Conservation (phyloP, 495 filamentous ascomycete genomes). For the Podospora anserina region DNA sequence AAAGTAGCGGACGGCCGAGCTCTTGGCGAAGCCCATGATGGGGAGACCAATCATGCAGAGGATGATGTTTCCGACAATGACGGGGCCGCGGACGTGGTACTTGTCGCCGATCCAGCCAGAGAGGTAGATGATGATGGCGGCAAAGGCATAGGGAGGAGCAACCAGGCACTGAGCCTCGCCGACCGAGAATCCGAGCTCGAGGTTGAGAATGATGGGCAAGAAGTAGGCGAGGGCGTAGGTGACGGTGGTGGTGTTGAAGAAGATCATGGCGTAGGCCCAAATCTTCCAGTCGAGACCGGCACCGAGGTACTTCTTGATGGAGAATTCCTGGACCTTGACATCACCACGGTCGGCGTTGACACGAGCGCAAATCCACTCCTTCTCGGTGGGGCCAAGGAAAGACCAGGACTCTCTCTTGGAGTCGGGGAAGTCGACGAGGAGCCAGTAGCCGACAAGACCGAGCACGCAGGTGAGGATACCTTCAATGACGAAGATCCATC, state of each 20-base stretch:
- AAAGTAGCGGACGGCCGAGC: slow-evolving; percentile 55
- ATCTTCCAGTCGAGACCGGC: slow-evolving; percentile 55
- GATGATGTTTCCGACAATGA: slow-evolving; percentile 54
- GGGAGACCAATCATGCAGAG: slow-evolving; percentile 48
- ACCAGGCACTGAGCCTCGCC: slow-evolving; percentile 59
- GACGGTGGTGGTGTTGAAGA: slow-evolving; percentile 57
- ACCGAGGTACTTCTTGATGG: slow-evolving; percentile 46
- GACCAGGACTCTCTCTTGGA: slow-evolving; percentile 48
- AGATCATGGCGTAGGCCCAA: slow-evolving; percentile 60
- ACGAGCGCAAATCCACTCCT: slow-evolving; percentile 55
- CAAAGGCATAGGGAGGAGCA: slow-evolving; percentile 60
- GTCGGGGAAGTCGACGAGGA: slow-evolving; percentile 62
- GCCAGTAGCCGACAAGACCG: slow-evolving; percentile 47
- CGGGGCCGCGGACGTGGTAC: slow-evolving; percentile 54
- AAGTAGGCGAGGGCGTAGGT: slow-evolving; percentile 66
- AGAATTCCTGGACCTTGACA: slow-evolving; percentile 49
- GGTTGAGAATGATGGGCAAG: slow-evolving; percentile 59
- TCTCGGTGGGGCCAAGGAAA: slow-evolving; percentile 50
- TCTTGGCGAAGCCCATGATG: slow-evolving; percentile 52
- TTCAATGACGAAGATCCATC: slow-evolving; percentile 64
- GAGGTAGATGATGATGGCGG: slow-evolving; percentile 57
- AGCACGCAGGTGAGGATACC: slow-evolving; percentile 50
- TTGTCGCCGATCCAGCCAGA: slow-evolving; percentile 55
- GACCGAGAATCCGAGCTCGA: slow-evolving; percentile 56
- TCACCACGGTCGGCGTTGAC: slow-evolving; percentile 60